These are phyloP conservation scores for Prosopis cineraria DNA, from an alignment of 306 rosid genomes.

Conservation along the genomic window DNA sequence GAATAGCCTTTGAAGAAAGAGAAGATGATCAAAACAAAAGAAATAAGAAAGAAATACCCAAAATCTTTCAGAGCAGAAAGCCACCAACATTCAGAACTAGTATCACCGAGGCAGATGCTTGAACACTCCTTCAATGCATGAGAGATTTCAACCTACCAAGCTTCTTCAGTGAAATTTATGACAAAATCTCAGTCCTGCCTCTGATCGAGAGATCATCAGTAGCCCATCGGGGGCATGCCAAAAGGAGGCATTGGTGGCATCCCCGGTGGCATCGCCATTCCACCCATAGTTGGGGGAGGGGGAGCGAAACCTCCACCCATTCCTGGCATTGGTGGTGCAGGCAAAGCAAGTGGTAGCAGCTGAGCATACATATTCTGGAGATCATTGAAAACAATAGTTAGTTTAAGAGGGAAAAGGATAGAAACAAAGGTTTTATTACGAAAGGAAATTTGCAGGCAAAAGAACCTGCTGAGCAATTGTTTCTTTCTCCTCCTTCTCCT, in stretches of 20 bases:
- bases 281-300: conserved; percentile 72
- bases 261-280: conserved; percentile 98
- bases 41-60: conserved; percentile 27
- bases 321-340: conserved; percentile 95
- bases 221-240: conserved; percentile 88
- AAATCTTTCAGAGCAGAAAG: conserved; percentile 36
- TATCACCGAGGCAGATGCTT: conserved; percentile 24
- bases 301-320: conserved; percentile 68
- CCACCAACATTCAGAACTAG: conserved; percentile 31
- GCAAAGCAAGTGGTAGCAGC: conserved; percentile 90
- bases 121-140: conserved; percentile 34
- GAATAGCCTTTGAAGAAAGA: neutral
- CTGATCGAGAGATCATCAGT: conserved; percentile 32
- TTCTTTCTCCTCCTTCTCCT: conserved; percentile 84
- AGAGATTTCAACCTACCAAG: conserved; percentile 34
- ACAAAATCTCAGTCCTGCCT: conserved; percentile 24
- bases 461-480: conserved; percentile 85
- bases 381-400: conserved; percentile 36
- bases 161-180: conserved; percentile 29
- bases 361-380: conserved; percentile 97
- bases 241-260: conserved; percentile 95
- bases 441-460: conserved; percentile 10
- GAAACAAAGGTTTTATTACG: neutral
- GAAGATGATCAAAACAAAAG: conserved; percentile 23
- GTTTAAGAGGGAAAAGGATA: conserved; percentile 14